Evolutionary conservation across 371 early-diverging fungal species (phyloP), one percentile per base, ranked within the genome.

Genomic region (Sporodiniella umbellata): DNA sequence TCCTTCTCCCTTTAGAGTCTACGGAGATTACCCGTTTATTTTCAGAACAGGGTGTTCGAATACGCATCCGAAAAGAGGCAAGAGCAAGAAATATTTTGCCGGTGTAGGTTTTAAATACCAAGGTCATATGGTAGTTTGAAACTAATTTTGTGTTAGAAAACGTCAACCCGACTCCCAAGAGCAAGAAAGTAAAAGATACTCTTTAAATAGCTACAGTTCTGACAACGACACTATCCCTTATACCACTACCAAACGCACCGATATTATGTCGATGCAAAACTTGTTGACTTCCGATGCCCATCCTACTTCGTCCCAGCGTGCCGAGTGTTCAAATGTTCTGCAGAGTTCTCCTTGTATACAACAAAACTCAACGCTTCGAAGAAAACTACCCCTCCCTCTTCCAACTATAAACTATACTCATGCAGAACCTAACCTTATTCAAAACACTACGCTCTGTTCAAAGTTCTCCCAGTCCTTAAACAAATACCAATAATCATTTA

Each of bases 31-130:
- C 63, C 19, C 53, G 63, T 8, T 54, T 59, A 25, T 63, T 63
- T 47, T 63, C 63, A n/a, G 63, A 63, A 46, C 63, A 63, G 54
- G 63, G 63, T 12, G 63, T 63, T 22, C 58, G 63, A 19, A 58
- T 63, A 31, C 31, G 63, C 12, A 63, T 63, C 22, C 42, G 63
- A 15, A 63, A 63, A 51, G 63, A 63, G 44, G 45, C 51, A 38
- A 54, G 44, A 17, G 30, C 22, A 18, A 21, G 18, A 18, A n/a
- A 15, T 4, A 45, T 10, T 28, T 30, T 24, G 11, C 18, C 45
- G 14, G 18, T 45, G 45, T 45, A 31, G 21, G 45, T 14, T 4
- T 6, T 23, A 25, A 31, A 15, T 24, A 37, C 42, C 11, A 43
- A 33, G 15, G 18, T 26, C 24, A 17, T 30, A 18, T 30, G 14